These are phyloP conservation scores for Lactarius quietus DNA, from an alignment of 768 basidiomycete genomes.

Conservation along the genomic window DNA sequence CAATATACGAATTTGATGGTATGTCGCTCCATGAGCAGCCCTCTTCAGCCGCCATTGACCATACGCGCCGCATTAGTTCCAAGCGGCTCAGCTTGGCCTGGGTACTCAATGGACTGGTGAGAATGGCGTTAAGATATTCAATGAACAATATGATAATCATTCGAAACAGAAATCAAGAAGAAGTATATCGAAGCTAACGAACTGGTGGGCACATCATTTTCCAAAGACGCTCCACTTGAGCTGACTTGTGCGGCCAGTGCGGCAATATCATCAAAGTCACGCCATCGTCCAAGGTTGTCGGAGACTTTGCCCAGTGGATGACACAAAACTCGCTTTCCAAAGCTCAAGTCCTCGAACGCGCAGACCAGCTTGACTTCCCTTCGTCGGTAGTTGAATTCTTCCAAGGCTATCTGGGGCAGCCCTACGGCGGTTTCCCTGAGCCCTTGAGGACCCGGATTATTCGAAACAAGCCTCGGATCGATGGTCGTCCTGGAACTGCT, in stretches of 20 bases:
- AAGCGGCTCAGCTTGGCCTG: slow-evolving; percentile 94
- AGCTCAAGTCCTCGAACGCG: slow-evolving; percentile 79
- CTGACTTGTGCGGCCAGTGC: slow-evolving; percentile 48
- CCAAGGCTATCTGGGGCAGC: slow-evolving; percentile 98
- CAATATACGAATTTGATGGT: slow-evolving; percentile 95
- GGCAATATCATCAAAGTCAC: slow-evolving; percentile 99
- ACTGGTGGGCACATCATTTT: slow-evolving; percentile 51
- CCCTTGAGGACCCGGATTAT: slow-evolving; percentile 89
- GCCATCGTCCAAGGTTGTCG: slow-evolving; percentile 97
- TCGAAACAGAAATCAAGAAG: slow-evolving; percentile 79
- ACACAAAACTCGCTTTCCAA: slow-evolving; percentile 89
- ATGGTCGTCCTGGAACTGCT: slow-evolving; percentile 87
- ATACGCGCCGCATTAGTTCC: slow-evolving; percentile 62
- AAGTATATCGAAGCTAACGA: slow-evolving; percentile 98
- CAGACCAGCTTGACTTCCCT: slow-evolving; percentile 94
- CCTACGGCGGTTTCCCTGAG: slow-evolving; percentile 98
- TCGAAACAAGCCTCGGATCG: slow-evolving; percentile 89
- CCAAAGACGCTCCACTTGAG: slow-evolving; percentile 13
- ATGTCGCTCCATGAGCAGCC: slow-evolving; percentile 28
- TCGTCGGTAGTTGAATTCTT: slow-evolving; percentile 97
- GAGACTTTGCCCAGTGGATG: slow-evolving; percentile 99
- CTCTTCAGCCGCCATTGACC: slow-evolving; percentile 27
- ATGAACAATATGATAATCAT: neutral
- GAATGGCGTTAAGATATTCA: slow-evolving; percentile 18
- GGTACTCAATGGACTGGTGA: slow-evolving; percentile 92